Percentiles rank a stretch among this genome's conserved stretches.
These are phyloP conservation scores for Lepidium aucheri DNA, from an alignment of 345 rosid genomes.

Conservation along the genomic window DNA sequence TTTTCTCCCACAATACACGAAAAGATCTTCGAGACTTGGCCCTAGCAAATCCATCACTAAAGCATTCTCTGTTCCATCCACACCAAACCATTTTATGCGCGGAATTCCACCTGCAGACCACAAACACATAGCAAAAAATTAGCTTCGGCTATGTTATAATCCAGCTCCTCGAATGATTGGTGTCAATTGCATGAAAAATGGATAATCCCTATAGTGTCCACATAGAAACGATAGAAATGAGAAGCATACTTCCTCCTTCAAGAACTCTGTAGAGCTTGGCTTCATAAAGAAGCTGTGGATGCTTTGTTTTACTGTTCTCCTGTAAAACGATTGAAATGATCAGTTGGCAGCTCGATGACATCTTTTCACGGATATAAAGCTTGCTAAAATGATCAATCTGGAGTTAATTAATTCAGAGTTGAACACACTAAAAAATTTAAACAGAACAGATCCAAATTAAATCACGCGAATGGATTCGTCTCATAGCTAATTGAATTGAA, in stretches of 20 bases:
- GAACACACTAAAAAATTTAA: not conserved
- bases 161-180: not conserved
- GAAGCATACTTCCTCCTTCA: conserved; percentile 77
- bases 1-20: conserved; percentile 84
- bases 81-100: conserved; percentile 75
- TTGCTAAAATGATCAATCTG: not conserved
- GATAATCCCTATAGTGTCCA: not conserved
- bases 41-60: conserved; percentile 85
- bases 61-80: conserved; percentile 68
- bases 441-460: conserved; percentile 9
- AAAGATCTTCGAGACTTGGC: conserved; percentile 89
- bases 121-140: not conserved
- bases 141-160: not conserved
- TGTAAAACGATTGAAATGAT: conserved; percentile 13
- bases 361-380: not conserved
- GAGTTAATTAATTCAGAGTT: not conserved
- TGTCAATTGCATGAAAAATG: not conserved
- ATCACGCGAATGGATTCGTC: not conserved
- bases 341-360: not conserved
- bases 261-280: conserved; percentile 74
- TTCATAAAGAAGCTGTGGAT: conserved; percentile 83
- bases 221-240: not conserved
- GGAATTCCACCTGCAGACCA: conserved; percentile 64
- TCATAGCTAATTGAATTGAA: not conserved
- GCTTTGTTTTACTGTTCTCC: conserved; percentile 83